A percentile compares a stretch with the other conserved stretches of the same genome.
These are phyloP conservation scores for Euclidium syriacum DNA, from an alignment of 345 rosid species.

Conservation along the genomic window DNA sequence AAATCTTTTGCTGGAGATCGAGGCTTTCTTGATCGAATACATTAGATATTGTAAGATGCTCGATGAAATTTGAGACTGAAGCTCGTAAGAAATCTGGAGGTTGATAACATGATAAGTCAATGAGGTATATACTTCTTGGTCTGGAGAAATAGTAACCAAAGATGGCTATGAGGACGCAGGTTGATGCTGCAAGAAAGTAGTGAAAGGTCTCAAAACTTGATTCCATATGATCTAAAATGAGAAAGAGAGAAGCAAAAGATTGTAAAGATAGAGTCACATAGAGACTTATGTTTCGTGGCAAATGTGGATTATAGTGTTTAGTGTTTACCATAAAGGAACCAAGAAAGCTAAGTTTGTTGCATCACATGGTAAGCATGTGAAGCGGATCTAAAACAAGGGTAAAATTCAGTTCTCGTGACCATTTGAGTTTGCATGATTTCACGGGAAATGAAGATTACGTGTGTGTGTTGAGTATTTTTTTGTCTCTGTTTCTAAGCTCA, in stretches of 20 bases:
- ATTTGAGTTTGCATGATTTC: slow-evolving; percentile 3
- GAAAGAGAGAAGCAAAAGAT: slow-evolving; percentile 22
- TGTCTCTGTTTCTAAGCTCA: not conserved
- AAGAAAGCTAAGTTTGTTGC: not conserved
- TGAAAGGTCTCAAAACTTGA: slow-evolving; percentile 7
- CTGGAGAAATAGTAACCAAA: slow-evolving; percentile 26
- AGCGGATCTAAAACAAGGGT: slow-evolving; percentile 8
- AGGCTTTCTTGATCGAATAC: slow-evolving; percentile 31
- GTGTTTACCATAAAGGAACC: slow-evolving; percentile 13
- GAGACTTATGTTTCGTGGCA: not conserved
- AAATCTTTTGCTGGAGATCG: slow-evolving; percentile 41
- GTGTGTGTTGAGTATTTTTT: slow-evolving; percentile 9
- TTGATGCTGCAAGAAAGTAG: slow-evolving; percentile 17
- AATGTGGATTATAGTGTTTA: slow-evolving; percentile 1
- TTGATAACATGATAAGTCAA: slow-evolving; percentile 52
- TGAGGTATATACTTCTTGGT: slow-evolving; percentile 39
- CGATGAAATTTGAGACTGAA: slow-evolving; percentile 33
- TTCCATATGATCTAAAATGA: slow-evolving; percentile 11
- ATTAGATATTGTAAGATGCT: slow-evolving; percentile 27
- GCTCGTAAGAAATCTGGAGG: slow-evolving; percentile 41
- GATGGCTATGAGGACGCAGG: slow-evolving; percentile 7
- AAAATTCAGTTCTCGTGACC: slow-evolving; percentile 16
- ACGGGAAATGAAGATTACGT: slow-evolving; percentile 11
- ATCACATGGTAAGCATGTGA: slow-evolving; percentile 30
- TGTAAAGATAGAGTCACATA: not conserved